Conservation (phyloP, 2,329 filamentous ascomycete species). For the Cyphellophora europaea region DNA sequence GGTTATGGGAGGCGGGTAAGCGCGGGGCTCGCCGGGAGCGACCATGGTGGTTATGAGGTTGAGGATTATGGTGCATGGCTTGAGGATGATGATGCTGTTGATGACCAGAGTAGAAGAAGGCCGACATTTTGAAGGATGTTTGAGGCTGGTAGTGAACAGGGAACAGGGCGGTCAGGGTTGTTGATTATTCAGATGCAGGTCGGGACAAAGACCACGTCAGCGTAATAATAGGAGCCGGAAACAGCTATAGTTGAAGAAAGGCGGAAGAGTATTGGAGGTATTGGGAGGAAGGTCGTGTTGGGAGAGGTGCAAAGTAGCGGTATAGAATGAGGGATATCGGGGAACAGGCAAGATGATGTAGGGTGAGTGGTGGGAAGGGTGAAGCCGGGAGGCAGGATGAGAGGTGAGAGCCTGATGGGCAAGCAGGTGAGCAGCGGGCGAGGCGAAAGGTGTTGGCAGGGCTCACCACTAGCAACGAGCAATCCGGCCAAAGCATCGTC, state of each 20-base stretch:
- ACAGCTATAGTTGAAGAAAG: no score
- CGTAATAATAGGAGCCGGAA: no score
- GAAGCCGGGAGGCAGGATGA: conserved; percentile 1
- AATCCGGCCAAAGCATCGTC: neutral
- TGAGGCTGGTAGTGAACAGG: neutral
- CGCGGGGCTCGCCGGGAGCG: conserved; percentile 78
- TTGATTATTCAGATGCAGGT: no score
- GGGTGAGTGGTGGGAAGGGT: conserved; percentile 1
- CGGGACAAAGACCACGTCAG: no score
- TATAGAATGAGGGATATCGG: neutral
- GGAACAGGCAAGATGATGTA: neutral
- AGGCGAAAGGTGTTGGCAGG: no score
- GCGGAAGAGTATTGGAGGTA: no score
- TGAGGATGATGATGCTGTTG: conserved; percentile 43
- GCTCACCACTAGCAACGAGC: no score
- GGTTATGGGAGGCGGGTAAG: conserved; percentile 71
- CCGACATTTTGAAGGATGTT: conserved; percentile 28
- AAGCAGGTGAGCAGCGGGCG: no score
- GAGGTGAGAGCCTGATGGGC: neutral
- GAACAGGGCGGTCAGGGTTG: neutral
- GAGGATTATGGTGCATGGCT: conserved; percentile 33
- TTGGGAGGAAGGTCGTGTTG: no score
- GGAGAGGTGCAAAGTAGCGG: neutral
- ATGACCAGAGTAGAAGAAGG: conserved; percentile 35
- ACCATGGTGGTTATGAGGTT: conserved; percentile 45